These are phyloP conservation scores for Russula emetica DNA, from an alignment of 768 basidiomycete genomes.

Conservation along the genomic window DNA sequence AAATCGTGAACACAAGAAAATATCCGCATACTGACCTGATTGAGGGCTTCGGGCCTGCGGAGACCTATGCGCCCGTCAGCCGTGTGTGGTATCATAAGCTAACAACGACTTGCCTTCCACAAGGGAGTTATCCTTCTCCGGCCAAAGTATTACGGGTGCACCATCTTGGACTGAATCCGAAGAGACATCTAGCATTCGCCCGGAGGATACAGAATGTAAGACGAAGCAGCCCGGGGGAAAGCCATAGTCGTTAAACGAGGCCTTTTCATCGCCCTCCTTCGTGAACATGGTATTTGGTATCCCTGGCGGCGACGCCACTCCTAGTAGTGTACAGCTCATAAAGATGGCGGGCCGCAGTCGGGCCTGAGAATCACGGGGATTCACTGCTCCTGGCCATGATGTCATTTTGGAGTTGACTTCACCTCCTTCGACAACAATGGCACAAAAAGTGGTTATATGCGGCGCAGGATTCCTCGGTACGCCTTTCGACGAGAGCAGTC, in stretches of 20 bases:
- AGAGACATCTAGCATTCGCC: constrained; percentile 56
- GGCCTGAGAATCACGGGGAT: too few species aligned
- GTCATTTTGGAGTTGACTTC: not conserved
- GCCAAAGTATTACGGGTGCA: constrained; percentile 59
- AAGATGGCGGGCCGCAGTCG: too few species aligned
- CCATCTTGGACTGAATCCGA: constrained; percentile 54
- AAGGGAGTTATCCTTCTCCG: constrained; percentile 67
- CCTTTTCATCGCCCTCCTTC: constrained; percentile 14
- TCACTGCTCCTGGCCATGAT: not conserved
- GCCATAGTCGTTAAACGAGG: constrained; percentile 27
- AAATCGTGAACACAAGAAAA: not conserved
- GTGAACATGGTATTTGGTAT: constrained; percentile 14
- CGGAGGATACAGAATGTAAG: constrained; percentile 50
- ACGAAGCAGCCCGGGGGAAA: constrained; percentile 56
- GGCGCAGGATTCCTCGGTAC: constrained; percentile 58
- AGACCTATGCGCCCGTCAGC: constrained; percentile 43
- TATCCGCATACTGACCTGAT: constrained; percentile 51
- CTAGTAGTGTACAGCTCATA: too few species aligned
- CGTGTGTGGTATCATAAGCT: not conserved
- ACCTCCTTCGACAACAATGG: constrained; percentile 1
- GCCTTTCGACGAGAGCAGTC: constrained; percentile 11
- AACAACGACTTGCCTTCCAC: constrained; percentile 57
- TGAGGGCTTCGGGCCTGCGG: constrained; percentile 63
- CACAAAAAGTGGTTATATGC: constrained; percentile 38
- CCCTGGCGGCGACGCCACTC: too few species aligned